Evolutionary conservation across 2,329 filamentous ascomycete genomes (phyloP), one percentile per base, ranked within the genome.

Genomic region (Myrmaecium sp.): DNA sequence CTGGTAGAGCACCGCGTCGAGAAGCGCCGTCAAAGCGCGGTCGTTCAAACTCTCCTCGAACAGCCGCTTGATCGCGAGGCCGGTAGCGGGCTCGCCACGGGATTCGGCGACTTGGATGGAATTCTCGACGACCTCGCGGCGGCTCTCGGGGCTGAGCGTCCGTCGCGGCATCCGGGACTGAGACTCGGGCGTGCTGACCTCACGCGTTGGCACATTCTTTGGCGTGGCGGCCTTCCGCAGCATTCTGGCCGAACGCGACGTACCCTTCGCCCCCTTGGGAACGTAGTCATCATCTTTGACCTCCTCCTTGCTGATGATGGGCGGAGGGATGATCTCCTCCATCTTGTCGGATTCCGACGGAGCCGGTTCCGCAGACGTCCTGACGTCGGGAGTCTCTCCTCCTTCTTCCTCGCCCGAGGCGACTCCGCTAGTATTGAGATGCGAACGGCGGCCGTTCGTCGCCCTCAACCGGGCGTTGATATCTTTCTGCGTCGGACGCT

Each of bases 401-500:
- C 47, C 52, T 29, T 60, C 58, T 27, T 52, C 48, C 24, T 45
- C 44, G 11, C 38, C 40, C 24, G 43, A 39, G 28, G 35, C 31
- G 34, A 49, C 47, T 38, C 52, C 46, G 37, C 55, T 60, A 37
- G 51, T 57, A 30, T 45, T 46, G 31, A 57, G 32, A 17, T 51
- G 39, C 14, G 49, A 50, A 29, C 57, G 54, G 27, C 54, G 51
- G 13, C 50, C 47, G 23, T 49, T 51, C 26, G 58, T 53, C 16
- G 48, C 46, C 42, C 59, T 64, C 31, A 62, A 47, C 37, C 63
- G 60, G 33, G 59, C 57, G 54, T 71, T 69, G 36, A n/a, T n/a
- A n/a, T 72, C 58, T 45, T 69, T 65, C 25, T 64, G 54, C 13
- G 62, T 64, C 8, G 83, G 83, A 38, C 73, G 61, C 29, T 72